Evolutionary conservation across 768 basidiomycete species (phyloP).

Genomic region (Rhodosporidiobolus sp.): DNA sequence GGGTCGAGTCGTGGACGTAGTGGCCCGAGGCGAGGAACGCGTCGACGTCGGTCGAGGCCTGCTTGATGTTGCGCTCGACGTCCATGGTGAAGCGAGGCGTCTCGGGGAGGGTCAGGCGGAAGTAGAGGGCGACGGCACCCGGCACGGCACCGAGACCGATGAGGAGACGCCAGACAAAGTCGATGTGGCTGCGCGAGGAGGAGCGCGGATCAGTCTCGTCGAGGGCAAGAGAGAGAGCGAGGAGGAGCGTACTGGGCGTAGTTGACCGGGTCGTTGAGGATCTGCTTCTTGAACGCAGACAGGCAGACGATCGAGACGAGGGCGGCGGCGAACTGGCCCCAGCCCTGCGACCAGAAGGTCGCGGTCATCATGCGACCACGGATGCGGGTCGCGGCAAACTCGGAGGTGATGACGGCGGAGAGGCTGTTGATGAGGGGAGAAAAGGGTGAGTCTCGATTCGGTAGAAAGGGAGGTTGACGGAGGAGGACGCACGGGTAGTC

Average conservation of each 20-base stretch:
- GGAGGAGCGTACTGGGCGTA: constrained; percentile 42
- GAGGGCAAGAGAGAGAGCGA: neutral
- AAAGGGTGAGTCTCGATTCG: too few relatives aligned
- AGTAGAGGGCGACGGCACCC: constrained; percentile 71
- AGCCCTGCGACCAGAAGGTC: constrained; percentile 57
- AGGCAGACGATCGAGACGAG: constrained; percentile 65
- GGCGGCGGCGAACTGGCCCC: constrained; percentile 67
- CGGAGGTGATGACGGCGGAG: constrained; percentile 50
- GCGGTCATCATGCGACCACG: constrained; percentile 54
- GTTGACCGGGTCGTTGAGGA: constrained; percentile 61
- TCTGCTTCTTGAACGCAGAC: constrained; percentile 62
- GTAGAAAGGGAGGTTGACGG: too few relatives aligned
- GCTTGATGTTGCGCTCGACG: constrained; percentile 45
- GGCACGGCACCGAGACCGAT: constrained; percentile 69
- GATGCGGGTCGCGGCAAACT: constrained; percentile 64
- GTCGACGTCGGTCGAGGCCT: constrained; percentile 34
- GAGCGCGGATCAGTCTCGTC: too few relatives aligned
- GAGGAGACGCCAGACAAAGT: constrained; percentile 72
- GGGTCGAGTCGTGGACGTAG: constrained; percentile 53
- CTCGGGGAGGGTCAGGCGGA: constrained; percentile 71
- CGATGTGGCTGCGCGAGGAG: constrained; percentile 50
- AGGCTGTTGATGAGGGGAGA: too few relatives aligned
- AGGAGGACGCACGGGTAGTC: constrained; percentile 68
- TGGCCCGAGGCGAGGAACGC: constrained; percentile 50
- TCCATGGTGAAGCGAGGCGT: constrained; percentile 45